Base-by-base conservation (phyloP, 345 rosid genomes). In the Gossypioides kirkii region DNA sequence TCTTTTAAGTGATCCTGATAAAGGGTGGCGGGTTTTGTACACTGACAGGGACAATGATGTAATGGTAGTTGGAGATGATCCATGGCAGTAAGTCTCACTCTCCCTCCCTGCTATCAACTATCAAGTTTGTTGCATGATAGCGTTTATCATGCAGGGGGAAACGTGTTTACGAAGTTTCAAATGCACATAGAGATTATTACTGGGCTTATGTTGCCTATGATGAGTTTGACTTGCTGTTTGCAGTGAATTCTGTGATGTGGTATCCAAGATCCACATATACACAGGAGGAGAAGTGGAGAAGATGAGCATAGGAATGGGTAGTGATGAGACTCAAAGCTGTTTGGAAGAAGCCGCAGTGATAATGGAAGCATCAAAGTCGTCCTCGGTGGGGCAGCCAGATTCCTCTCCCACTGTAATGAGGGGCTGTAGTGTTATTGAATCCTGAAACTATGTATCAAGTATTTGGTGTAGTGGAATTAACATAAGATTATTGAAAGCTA, bases 41-140 rank as follows among this genome's bases (percentile, higher is more conserved):
- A 91, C 93, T 0, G 97, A 90, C 84, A 86, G 94, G 54, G 97
- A 91, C 82, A 90, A 86, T 64, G 98, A 91, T 82, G 84, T 90
- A 78, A 91, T 94, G 97, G 96, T 87, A n/a, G 94, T 94, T 23
- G 98, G 98, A 0, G 97, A 94, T 72, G 94, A 88, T 47, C 93
- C 94, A 23, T 91, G 98, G 98, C 92, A 81, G 98, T 94, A 86
- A 84, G 97, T 86, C 26, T 77, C 71, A 49, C 71, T 16, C 54
- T 17, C 38, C 26, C n/a, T 41, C 4, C 61, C 62, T 54, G 23
- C 16, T 55, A 61, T 58, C 45, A 10, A 25, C 53, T 16, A 6
- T 69, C 18, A 16, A 36, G 68, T 70, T n/a, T 20, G 49, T 73
- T 66, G n/a, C 36, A 65, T 13, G 70, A 65, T 56, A 36, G 50